These are phyloP conservation scores for Solanum sitiens DNA, from an alignment of 257 asterid species.

Conservation along the genomic window DNA sequence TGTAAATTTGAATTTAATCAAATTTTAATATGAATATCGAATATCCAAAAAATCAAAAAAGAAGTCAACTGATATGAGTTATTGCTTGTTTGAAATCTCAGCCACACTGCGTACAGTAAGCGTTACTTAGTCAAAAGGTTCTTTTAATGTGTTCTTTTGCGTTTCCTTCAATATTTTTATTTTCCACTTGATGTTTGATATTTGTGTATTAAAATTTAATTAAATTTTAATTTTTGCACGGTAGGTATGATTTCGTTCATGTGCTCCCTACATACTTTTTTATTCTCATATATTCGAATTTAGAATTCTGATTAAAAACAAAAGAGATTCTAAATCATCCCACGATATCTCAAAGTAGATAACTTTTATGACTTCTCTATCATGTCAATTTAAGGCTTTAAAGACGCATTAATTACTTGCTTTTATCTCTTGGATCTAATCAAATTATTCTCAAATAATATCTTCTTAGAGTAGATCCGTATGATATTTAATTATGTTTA, in stretches of 20 bases:
- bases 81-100: background rate
- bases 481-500: background rate
- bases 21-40: fast-evolving
- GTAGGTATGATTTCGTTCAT: fast-evolving
- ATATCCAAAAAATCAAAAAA: fast-evolving
- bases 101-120: background rate
- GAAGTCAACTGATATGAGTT: background rate
- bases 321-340: no score
- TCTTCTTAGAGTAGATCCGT: background rate
- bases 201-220: background rate
- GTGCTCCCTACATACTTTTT: background rate
- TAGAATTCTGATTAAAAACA: fast-evolving
- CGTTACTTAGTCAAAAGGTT: background rate
- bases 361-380: background rate
- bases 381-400: background rate
- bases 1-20: fast-evolving
- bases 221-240: background rate
- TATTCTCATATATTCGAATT: fast-evolving
- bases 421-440: background rate
- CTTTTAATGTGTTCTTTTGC: background rate
- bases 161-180: no score
- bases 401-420: background rate
- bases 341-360: no score
- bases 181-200: fast-evolving
- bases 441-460: background rate